Conservation (phyloP, 768 basidiomycete genomes). For the Lentinula lateritia region DNA sequence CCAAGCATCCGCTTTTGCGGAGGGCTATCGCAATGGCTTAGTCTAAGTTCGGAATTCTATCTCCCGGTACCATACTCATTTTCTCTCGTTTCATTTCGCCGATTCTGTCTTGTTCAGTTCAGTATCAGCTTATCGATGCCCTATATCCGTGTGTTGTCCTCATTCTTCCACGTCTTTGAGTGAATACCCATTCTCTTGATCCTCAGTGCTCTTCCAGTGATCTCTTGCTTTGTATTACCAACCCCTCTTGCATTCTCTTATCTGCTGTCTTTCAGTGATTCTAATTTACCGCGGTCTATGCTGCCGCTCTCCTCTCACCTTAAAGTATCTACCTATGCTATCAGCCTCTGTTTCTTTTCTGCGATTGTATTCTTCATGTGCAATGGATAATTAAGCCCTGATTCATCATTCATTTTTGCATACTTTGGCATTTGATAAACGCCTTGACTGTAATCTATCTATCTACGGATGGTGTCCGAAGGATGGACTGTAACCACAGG, state of each 20-base stretch:
- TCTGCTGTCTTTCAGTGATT: background rate
- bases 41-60: background rate
- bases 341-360: background rate
- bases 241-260: background rate
- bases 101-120: background rate
- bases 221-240: too few species aligned
- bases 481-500: too few species aligned
- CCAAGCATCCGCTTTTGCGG: slow-evolving; percentile 27
- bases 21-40: background rate
- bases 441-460: too few species aligned
- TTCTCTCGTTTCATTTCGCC: background rate
- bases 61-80: background rate
- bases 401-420: too few species aligned
- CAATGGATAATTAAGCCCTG: background rate
- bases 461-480: too few species aligned
- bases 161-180: too few species aligned
- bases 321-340: background rate
- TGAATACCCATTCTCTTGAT: too few species aligned
- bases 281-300: background rate
- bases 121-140: background rate
- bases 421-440: too few species aligned
- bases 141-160: background rate
- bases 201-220: too few species aligned
- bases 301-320: background rate
- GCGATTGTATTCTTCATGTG: background rate